These are phyloP conservation scores for Candida broadrunensis DNA, from an alignment of 805 yeast genomes.

Conservation along the genomic window DNA sequence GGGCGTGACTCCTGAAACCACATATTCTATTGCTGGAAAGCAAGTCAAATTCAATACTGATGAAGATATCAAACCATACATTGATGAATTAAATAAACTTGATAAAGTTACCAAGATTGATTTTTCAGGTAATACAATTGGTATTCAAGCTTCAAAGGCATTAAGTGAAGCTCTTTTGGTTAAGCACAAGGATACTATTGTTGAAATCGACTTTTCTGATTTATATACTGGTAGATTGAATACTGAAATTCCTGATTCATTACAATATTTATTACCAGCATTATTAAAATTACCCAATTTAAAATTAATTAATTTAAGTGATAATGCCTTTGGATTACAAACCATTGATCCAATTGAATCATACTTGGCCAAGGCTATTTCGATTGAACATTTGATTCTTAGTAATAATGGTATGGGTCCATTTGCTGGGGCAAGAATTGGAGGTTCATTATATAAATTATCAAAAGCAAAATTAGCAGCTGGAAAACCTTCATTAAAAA, in stretches of 20 bases:
- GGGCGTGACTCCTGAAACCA: slow-evolving; percentile 41
- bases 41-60: slow-evolving; percentile 71
- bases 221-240: slow-evolving; percentile 92
- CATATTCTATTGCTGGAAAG: slow-evolving; percentile 65
- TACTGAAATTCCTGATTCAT: slow-evolving; percentile 87
- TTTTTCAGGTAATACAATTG: slow-evolving; percentile 91
- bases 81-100: slow-evolving; percentile 49
- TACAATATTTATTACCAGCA: slow-evolving; percentile 69
- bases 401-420: slow-evolving; percentile 99
- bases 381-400: slow-evolving; percentile 80
- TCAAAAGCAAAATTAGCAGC: slow-evolving; percentile 57
- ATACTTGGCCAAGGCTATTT: slow-evolving; percentile 69
- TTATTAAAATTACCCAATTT: slow-evolving; percentile 67
- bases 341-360: slow-evolving; percentile 87
- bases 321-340: slow-evolving; percentile 95
- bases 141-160: slow-evolving; percentile 79
- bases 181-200: slow-evolving; percentile 44
- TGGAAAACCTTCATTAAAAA: slow-evolving; percentile 56
- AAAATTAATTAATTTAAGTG: slow-evolving; percentile 77
- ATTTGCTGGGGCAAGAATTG: slow-evolving; percentile 92
- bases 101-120: slow-evolving; percentile 55
- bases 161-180: slow-evolving; percentile 56
- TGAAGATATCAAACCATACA: slow-evolving; percentile 69
- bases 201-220: slow-evolving; percentile 83
- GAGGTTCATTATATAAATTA: slow-evolving; percentile 74